Base-by-base conservation (phyloP, 176 grass and related monocot species). In the Saccharum officinarum region DNA sequence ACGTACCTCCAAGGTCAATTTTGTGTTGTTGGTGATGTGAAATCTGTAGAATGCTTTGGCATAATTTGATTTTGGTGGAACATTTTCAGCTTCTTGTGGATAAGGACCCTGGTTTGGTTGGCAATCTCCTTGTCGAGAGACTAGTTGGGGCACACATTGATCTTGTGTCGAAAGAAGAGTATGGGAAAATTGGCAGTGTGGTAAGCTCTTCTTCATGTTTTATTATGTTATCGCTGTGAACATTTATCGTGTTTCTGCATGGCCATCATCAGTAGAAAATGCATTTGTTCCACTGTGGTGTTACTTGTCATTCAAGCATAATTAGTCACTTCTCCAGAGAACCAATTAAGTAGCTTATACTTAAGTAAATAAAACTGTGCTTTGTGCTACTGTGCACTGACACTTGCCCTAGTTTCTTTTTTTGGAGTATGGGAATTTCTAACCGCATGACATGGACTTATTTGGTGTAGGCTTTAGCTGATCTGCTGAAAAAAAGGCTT, bases 71-170 rank as follows among this genome's bases (percentile, higher is more conserved):
- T 88, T 90, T 86, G 3, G 2, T 78, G 37, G 42, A 36, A 34
- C 2, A 57, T 85, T 86, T 86, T 80, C 78, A 99, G 97, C 88
- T 89, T 89, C 87, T 99, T 52, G 92, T 89, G 50, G 93, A 99
- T 45, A 76, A 89, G 61, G 97, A 99, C 52, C 93, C 93, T 54
- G 93, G 97, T 57, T 92, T 99, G 86, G 86, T 96, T 7, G 93
- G 95, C 37, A 98, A 98, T 98, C 91, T 96, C 49, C 91, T 99
- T 41, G 93, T 99, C 0, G 93, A 99, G 57, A 89, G 97, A 87
- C 81, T 99, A 85, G 67, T 96, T 6, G 93, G 93, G 28, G 93
- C 97, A 20, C 93, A 96, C 13, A 88, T 99, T 81, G 97, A 99
- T 90, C 91, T 99, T 55, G 93, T 99, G 20, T 91, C 97, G 2